Base-by-base conservation (phyloP, 2,329 filamentous ascomycete genomes). In the Neonectria neomacrospora region DNA sequence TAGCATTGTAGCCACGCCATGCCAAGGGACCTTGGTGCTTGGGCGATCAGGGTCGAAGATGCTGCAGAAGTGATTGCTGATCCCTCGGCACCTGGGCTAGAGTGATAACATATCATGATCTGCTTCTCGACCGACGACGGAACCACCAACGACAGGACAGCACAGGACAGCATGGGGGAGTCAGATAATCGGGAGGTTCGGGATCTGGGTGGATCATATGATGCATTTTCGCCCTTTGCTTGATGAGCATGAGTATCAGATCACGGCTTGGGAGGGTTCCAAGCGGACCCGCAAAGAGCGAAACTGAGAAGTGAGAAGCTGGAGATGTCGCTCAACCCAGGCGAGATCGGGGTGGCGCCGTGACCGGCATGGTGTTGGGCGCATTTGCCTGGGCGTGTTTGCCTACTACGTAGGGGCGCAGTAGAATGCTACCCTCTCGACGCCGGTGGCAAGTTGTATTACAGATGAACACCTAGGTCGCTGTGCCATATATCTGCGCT, bases 391-490 rank as follows among this genome's bases (percentile, higher is more conserved):
- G 23, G 23, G 23, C 3, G 23, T 26, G 23, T 6, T 3, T 26
- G n/a, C 23, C 23, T 26, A n/a, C 23, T 26, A 6, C 23, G 3
- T 26, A 41, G 28, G 42, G 34, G 57, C 48, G 57, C 59, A 61
- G 56, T 54, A 26, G 28, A 41, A 61, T 61, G 10, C 45, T 53
- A 61, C 58, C 58, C 55, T 56, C 52, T 56, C 53, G 28, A 37
- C 39, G 51, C 47, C 59, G 53, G 59, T 57, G 59, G 59, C 59
- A 34, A 61, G 54, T 26, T 26, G 28, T 18, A 20, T 22, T 50
- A 23, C 20, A 32, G 5, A 30, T 30, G 28, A 30, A 30, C 9
- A 10, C 9, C 28, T 26, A 26, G 3, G 23, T 26, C 3, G 9
- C 28, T 10, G 28, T 30, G 28, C 28, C 28, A 9, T 30, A 7